phyloP scores from a whole-genome alignment of 2,329 filamentous ascomycete genomes.

The Scytalidium sp. region DNA sequence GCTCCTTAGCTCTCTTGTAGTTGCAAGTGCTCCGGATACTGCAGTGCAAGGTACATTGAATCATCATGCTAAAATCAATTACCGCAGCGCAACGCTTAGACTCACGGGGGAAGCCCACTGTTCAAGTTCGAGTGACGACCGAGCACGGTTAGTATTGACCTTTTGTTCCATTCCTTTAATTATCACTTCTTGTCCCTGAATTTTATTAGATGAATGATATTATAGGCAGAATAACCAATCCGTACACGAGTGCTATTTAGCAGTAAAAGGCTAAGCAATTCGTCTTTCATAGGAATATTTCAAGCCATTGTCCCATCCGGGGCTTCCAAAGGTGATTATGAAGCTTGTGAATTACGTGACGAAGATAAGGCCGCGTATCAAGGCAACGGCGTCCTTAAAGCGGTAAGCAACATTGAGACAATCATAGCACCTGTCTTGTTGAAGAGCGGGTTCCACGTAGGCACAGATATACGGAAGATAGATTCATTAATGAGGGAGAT shows the following conservation, averaged over 20 bases:
- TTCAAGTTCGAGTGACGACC: conserved; percentile 29
- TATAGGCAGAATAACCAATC: too few relatives aligned
- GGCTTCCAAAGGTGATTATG: conserved; percentile 30
- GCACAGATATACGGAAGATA: conserved; percentile 49
- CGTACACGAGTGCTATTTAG: too few relatives aligned
- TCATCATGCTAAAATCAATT: conserved; percentile 12
- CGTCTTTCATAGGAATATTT: conserved; percentile 23
- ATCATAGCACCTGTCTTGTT: conserved; percentile 52
- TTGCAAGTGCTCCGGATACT: too few relatives aligned
- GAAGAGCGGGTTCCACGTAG: conserved; percentile 47
- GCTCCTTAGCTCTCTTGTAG: too few relatives aligned
- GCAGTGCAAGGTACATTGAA: too few relatives aligned
- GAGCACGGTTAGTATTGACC: conserved; percentile 17
- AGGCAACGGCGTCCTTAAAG: conserved; percentile 53
- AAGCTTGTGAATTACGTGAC: conserved; percentile 38
- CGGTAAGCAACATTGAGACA: conserved; percentile 52
- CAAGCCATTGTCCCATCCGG: conserved; percentile 31
- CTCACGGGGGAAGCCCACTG: conserved; percentile 33
- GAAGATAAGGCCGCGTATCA: conserved; percentile 49
- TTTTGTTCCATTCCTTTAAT: not conserved
- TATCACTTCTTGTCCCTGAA: too few relatives aligned
- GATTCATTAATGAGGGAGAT: conserved; percentile 51
- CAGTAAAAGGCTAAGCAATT: not conserved
- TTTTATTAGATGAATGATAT: too few relatives aligned
- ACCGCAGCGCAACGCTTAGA: conserved; percentile 27